These are phyloP conservation scores for Lepiota brunneoincarnata DNA, from an alignment of 768 basidiomycete genomes.

Conservation along the genomic window DNA sequence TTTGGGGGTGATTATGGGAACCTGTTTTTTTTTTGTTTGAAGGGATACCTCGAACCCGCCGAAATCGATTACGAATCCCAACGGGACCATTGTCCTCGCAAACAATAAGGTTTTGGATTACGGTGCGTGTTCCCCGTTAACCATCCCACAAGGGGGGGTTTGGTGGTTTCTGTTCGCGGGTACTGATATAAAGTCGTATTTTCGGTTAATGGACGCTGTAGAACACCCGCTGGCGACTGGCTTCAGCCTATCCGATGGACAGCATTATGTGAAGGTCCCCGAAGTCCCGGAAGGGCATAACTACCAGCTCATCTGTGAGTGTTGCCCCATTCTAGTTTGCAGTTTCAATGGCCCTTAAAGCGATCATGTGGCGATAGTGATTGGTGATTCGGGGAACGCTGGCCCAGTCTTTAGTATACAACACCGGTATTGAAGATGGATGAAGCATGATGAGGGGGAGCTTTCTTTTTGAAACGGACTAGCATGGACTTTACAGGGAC, in stretches of 20 bases:
- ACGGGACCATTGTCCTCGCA: conserved; percentile 26
- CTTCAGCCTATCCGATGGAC: conserved; percentile 28
- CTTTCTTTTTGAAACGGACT: not conserved
- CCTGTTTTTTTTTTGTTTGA: not conserved
- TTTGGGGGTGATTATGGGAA: not conserved
- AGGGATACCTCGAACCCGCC: conserved; percentile 30
- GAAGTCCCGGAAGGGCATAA: conserved; percentile 21
- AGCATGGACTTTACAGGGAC: not conserved
- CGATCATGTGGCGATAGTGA: conserved; percentile 19
- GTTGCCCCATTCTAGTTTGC: not conserved
- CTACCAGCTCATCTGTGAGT: conserved; percentile 32
- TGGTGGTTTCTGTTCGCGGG: not conserved
- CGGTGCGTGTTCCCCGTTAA: conserved; percentile 14
- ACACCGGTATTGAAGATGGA: not conserved
- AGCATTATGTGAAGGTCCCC: conserved; percentile 24
- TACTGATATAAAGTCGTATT: not conserved
- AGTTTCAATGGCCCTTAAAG: not conserved
- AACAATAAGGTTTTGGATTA: conserved; percentile 19
- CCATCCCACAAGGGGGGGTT: too few relatives aligned
- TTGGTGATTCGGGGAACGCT: conserved; percentile 36
- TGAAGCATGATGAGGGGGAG: not conserved
- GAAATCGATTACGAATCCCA: conserved; percentile 27
- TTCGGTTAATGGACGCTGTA: conserved; percentile 19
- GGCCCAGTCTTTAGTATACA: conserved; percentile 25
- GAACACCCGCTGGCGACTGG: conserved; percentile 12